Conservation (phyloP, 306 rosid species). For the Vigna unguiculata region DNA sequence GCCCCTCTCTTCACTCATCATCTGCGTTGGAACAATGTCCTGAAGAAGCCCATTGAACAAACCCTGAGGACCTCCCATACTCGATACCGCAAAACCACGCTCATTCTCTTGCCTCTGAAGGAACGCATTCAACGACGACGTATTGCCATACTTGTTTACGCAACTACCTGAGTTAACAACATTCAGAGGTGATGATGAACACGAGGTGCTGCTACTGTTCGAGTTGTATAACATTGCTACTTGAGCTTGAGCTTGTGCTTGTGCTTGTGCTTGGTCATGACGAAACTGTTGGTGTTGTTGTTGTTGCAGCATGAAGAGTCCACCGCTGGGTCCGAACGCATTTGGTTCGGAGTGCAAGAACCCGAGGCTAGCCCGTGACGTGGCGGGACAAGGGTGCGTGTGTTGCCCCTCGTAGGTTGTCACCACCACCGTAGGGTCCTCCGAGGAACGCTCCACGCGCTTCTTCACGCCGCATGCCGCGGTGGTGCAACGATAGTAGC, state of each 20-base stretch:
- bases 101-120: constrained; percentile 46
- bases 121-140: constrained; percentile 43
- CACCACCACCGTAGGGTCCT: constrained; percentile 66
- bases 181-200: constrained; percentile 31
- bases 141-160: constrained; percentile 3
- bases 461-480: constrained; percentile 80
- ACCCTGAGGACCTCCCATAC: constrained; percentile 5
- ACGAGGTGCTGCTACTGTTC: constrained; percentile 14
- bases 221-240: constrained; percentile 44
- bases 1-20: constrained; percentile 42
- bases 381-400: constrained; percentile 69
- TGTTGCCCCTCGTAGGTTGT: constrained; percentile 97
- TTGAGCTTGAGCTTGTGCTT: constrained; percentile 39
- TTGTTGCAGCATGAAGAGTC: constrained; percentile 5
- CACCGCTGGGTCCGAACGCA: constrained; percentile 29
- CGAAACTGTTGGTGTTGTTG: constrained; percentile 41
- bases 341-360: constrained; percentile 39
- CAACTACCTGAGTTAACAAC: constrained; percentile 25
- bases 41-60: constrained; percentile 81
- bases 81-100: constrained; percentile 19
- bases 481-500: constrained; percentile 94
- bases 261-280: constrained; percentile 43
- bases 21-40: constrained; percentile 75
- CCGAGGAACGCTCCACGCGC: constrained; percentile 84
- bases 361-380: constrained; percentile 56